Conservation (phyloP, 2,329 filamentous ascomycete genomes). For the Bipolaris gigantea region DNA sequence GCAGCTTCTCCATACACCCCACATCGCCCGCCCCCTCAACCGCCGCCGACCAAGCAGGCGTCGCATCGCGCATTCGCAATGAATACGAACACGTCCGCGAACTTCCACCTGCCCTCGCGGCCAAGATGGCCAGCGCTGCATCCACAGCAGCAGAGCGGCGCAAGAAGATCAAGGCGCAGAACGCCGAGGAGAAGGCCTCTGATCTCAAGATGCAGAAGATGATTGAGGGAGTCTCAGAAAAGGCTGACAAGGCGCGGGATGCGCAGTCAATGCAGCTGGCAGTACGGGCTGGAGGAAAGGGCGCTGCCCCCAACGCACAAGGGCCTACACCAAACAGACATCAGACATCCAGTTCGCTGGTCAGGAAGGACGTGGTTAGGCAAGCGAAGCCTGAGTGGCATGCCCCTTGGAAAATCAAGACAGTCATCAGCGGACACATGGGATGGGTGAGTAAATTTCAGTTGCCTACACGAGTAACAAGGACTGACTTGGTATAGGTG, state of each 20-base stretch:
- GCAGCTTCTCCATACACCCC: constrained; percentile 48
- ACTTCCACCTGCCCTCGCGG: constrained; percentile 75
- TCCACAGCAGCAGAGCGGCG: constrained; percentile 61
- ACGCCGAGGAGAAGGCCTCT: constrained; percentile 53
- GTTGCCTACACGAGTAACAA: background rate
- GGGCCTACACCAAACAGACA: constrained; percentile 56
- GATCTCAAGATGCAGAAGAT: constrained; percentile 65
- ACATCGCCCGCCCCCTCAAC: constrained; percentile 50
- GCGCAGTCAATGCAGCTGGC: constrained; percentile 61
- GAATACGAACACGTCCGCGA: constrained; percentile 81
- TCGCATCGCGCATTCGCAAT: constrained; percentile 62
- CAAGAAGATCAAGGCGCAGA: constrained; percentile 61
- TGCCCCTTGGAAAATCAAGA: constrained; percentile 95
- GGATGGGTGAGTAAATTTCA: constrained; percentile 69
- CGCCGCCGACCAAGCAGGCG: constrained; percentile 50
- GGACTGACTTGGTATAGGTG: constrained; percentile 67
- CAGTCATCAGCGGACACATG: constrained; percentile 93
- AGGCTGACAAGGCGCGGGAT: constrained; percentile 47
- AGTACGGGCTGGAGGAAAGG: constrained; percentile 52
- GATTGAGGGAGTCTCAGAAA: constrained; percentile 64
- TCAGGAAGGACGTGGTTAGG: constrained; percentile 64
- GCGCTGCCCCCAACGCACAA: constrained; percentile 58
- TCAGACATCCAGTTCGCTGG: constrained; percentile 59
- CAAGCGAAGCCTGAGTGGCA: constrained; percentile 91
- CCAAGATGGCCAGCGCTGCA: constrained; percentile 70